Evolutionary conservation across 1,284 basidiomycete species (phyloP), one percentile per base, ranked within the genome.

Genomic region (Ceratobasidium sp.): DNA sequence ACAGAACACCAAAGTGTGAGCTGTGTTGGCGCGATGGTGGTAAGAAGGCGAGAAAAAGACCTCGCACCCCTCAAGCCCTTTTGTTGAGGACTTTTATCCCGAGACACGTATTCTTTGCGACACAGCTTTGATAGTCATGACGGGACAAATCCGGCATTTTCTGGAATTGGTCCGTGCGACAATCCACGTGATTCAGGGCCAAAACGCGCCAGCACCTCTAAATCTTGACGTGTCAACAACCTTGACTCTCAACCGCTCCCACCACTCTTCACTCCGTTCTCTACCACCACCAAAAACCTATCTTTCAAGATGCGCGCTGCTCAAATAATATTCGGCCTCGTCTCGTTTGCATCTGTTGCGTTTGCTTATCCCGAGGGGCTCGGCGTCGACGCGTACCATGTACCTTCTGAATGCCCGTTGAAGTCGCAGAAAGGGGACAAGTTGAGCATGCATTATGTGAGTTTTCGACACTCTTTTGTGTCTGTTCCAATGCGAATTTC

Each of bases 371-470:
- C 71, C 14, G 77, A 57, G n/a, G 73, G 52, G 38, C 89, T 94
- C 55, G 80, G 86, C 59, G 90, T 93, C 50, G 88, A 93, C 35
- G 89, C 88, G 27, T 91, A 89, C 0, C 88, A 86, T 82, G 82
- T 84, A 78, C 93, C 93, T 0, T 87, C 87, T 1, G 85, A 87
- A 59, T 96, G 95, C 83, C 76, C 87, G 1, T 81, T 85, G 46
- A 90, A 88, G 81, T 89, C 93, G 0, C 83, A 86, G 82, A 89
- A 87, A 55, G 93, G 93, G 0, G 94, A 95, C 83, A 82, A 85
- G 60, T 87, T 96, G 80, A 83, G 88, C 80, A 93, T 96, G 80
- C 93, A 94, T 88, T 94, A 94, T 81, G 93, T 94, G 83, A 81
- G 91, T 88, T n/a, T 38, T 54, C 8, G 10, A 23, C 16, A 27